Conservation (phyloP, 2,329 filamentous ascomycete genomes). For the Hypoxylon rubiginosum region DNA sequence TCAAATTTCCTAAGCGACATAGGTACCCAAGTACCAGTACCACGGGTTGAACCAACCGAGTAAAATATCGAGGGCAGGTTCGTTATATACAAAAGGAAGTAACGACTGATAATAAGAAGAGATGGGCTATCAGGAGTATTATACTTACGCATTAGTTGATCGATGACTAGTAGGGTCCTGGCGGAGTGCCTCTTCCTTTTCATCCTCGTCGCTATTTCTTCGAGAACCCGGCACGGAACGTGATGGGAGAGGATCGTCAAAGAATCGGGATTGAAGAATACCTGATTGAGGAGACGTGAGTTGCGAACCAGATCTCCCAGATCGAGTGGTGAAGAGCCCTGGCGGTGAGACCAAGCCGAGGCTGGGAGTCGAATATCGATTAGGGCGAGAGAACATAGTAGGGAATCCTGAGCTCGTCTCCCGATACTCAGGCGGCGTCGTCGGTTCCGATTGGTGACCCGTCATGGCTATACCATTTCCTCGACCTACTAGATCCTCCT, state of each 20-base stretch:
- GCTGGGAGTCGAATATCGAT: conserved; percentile 90
- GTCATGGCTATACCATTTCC: conserved; percentile 65
- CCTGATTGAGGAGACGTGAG: conserved; percentile 82
- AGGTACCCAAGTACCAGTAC: background rate
- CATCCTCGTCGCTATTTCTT: conserved; percentile 91
- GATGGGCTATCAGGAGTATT: background rate
- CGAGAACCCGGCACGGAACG: conserved; percentile 89
- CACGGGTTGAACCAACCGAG: background rate
- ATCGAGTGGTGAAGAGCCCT: conserved; percentile 79
- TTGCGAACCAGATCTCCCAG: conserved; percentile 82
- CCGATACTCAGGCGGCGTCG: conserved; percentile 93
- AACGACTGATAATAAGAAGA: conserved; percentile 21
- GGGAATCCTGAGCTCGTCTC: conserved; percentile 80
- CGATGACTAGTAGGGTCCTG: conserved; percentile 79
- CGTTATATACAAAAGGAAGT: background rate
- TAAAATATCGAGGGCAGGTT: background rate
- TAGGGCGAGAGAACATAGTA: conserved; percentile 84
- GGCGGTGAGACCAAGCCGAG: conserved; percentile 86
- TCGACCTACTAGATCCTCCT: conserved; percentile 79
- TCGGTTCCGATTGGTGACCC: conserved; percentile 92
- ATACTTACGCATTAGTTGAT: conserved; percentile 82
- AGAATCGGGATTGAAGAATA: conserved; percentile 69
- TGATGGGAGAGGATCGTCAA: conserved; percentile 78
- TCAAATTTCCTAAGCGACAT: background rate
- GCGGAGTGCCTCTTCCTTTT: conserved; percentile 81